Percentiles rank a stretch among this genome's conserved stretches.
Evolutionary conservation across 192 early-diverging fungal species (phyloP).

Genomic region (Backusella psychrophila): DNA sequence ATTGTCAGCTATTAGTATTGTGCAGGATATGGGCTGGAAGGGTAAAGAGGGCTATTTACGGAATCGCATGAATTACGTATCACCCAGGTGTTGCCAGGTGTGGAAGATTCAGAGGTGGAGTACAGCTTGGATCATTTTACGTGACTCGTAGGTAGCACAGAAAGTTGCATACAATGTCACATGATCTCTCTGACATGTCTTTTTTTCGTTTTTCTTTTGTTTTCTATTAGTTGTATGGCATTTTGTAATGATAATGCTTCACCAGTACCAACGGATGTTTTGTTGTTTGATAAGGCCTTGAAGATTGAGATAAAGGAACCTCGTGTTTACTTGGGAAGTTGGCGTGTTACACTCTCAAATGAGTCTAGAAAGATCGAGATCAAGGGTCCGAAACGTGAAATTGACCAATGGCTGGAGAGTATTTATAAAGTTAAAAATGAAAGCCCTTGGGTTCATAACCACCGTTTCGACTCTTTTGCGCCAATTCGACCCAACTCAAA

Average conservation of each 20-base stretch:
- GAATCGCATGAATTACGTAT: slow-evolving; percentile 54
- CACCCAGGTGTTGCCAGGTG: slow-evolving; percentile 39
- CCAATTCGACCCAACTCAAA: slow-evolving; percentile 63
- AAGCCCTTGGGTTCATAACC: slow-evolving; percentile 62
- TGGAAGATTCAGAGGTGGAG: slow-evolving; percentile 41
- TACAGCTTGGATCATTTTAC: slow-evolving; percentile 65
- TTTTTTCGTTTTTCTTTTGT: neutral
- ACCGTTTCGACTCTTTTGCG: slow-evolving; percentile 71
- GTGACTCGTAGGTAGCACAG: slow-evolving; percentile 52
- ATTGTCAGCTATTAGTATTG: slow-evolving; percentile 67
- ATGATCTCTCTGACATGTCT: neutral
- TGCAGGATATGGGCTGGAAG: slow-evolving; percentile 78
- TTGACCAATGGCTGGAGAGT: slow-evolving; percentile 61
- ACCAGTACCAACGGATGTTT: slow-evolving; percentile 40
- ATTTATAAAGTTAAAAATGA: slow-evolving; percentile 55
- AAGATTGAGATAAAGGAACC: slow-evolving; percentile 26
- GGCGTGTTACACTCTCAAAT: slow-evolving; percentile 59
- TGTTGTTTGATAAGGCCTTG: slow-evolving; percentile 49
- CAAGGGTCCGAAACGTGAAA: slow-evolving; percentile 59
- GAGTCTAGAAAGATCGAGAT: slow-evolving; percentile 62
- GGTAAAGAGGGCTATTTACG: slow-evolving; percentile 73
- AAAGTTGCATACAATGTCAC: neutral
- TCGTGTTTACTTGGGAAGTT: slow-evolving; percentile 41
- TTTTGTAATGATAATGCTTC: slow-evolving; percentile 40
- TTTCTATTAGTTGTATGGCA: slow-evolving; percentile 34